Percentiles rank a stretch among this genome's conserved stretches.
Conservation (phyloP, 371 early-diverging fungal species). For the Mucor racemosus region DNA sequence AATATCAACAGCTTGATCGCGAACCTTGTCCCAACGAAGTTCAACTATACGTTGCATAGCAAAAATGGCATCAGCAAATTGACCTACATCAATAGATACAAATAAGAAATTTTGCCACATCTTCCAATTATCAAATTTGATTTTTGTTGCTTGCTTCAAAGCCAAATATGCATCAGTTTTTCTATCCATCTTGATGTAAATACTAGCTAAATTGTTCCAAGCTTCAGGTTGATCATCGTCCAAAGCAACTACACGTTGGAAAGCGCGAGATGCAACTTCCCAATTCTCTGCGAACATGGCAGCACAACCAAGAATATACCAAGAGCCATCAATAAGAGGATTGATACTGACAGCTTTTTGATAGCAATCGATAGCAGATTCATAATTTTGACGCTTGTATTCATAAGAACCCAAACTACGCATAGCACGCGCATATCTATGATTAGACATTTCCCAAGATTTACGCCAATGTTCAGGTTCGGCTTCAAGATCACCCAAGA, state of each 20-base stretch:
- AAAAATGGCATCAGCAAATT: constrained; percentile 83
- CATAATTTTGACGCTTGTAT: constrained; percentile 66
- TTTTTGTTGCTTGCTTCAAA: constrained; percentile 81
- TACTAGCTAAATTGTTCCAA: constrained; percentile 95
- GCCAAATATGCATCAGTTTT: constrained; percentile 83
- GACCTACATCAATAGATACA: constrained; percentile 77
- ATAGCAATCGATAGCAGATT: constrained; percentile 63
- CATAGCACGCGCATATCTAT: constrained; percentile 90
- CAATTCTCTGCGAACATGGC: constrained; percentile 83
- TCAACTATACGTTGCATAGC: constrained; percentile 87
- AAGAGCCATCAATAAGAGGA: constrained; percentile 92
- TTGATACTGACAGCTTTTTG: constrained; percentile 87
- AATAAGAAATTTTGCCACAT: constrained; percentile 94
- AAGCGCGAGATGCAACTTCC: constrained; percentile 77
- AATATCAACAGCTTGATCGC: constrained; percentile 76
- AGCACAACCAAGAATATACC: constrained; percentile 96
- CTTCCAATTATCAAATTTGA: constrained; percentile 82
- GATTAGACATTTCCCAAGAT: constrained; percentile 88
- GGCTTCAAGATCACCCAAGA: constrained; percentile 85
- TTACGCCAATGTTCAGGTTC: constrained; percentile 82
- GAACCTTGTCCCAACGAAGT: constrained; percentile 67
- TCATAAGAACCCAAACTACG: constrained; percentile 86
- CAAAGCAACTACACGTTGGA: constrained; percentile 75
- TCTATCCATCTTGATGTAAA: constrained; percentile 71
- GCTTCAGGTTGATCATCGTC: constrained; percentile 91